Conservation (phyloP, 2,329 filamentous ascomycete species). For the Emericellopsis cladophorae region DNA sequence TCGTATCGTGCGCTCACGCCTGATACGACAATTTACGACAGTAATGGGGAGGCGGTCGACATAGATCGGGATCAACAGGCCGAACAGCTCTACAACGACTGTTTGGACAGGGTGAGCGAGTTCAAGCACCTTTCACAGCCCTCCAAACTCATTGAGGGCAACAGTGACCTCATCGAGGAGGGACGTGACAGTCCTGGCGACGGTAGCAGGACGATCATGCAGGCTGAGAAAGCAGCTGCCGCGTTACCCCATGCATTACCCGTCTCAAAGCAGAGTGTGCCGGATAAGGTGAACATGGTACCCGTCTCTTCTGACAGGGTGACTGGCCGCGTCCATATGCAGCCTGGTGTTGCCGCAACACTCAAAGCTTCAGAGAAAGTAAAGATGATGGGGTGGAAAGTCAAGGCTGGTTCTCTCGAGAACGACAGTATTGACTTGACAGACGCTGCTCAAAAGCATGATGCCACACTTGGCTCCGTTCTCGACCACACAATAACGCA, state of each 20-base stretch:
- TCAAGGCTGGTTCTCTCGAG: slow-evolving; percentile 48
- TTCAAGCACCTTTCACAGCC: slow-evolving; percentile 71
- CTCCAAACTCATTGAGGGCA: slow-evolving; percentile 65
- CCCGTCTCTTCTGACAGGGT: slow-evolving; percentile 54
- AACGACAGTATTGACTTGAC: slow-evolving; percentile 62
- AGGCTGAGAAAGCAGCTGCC: slow-evolving; percentile 58
- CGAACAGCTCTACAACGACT: slow-evolving; percentile 89
- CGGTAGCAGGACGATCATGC: slow-evolving; percentile 54
- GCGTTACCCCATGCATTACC: slow-evolving; percentile 42
- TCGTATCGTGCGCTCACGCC: slow-evolving; percentile 70
- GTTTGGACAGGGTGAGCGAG: slow-evolving; percentile 79
- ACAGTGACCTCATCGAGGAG: slow-evolving; percentile 68
- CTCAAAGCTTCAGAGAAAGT: slow-evolving; percentile 67
- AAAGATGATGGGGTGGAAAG: slow-evolving; percentile 68
- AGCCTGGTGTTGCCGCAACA: slow-evolving; percentile 55
- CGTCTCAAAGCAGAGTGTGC: slow-evolving; percentile 40
- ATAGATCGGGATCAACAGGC: slow-evolving; percentile 67
- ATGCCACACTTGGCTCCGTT: slow-evolving; percentile 75
- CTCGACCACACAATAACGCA: slow-evolving; percentile 86
- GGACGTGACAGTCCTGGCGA: slow-evolving; percentile 67
- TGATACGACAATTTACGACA: slow-evolving; percentile 84
- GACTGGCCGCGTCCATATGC: slow-evolving; percentile 60
- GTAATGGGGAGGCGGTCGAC: slow-evolving; percentile 65
- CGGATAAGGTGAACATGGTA: slow-evolving; percentile 42
- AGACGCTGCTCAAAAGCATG: slow-evolving; percentile 44